Base-by-base conservation (phyloP, 164 flowering plant species). In the Houttuynia cordata region DNA sequence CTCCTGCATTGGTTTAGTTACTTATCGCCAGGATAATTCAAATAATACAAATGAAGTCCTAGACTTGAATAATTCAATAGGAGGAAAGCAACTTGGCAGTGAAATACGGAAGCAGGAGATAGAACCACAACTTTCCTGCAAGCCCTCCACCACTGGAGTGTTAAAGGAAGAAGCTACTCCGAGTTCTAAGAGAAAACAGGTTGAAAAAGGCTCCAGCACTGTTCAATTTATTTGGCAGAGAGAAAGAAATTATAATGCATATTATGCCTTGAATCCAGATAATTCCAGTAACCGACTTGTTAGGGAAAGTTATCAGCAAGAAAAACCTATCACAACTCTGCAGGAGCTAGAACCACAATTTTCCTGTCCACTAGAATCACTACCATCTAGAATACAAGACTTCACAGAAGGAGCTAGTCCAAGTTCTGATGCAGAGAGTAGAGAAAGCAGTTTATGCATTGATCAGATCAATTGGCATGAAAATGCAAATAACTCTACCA, bases 401-500 rank as follows among this genome's bases (percentile, higher is more conserved):
- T 30, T 30, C 4, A 30, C 4, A 24, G 64, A 74, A 71, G 72
- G 66, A 61, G 64, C 55, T 0, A 51, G 70, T 49, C 63, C 42
- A 23, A 64, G 50, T 58, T 64, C 64, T 9, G 61, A 64, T 23
- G 41, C 39, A 24, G 23, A 56, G 7, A 20, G 20, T 62, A 52
- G 68, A 24, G 53, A 37, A 12, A 62, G 60, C 66, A 60, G 65
- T 63, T 60, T 23, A 30, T 66, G 65, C 41, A 40, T 51, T 55
- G 54, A 64, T 61, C 68, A 56, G 59, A 24, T 59, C 58, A 72
- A 66, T 47, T 53, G 60, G 51, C 68, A 62, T 56, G 76, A 69
- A 62, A 62, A 53, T 58, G 62, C 49, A 18, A 64, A 68, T 9
- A 47, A 62, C 22, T 19, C 56, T 19, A 19, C 50, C 53, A 25